Evolutionary conservation across 345 rosid species (phyloP), one percentile per base, ranked within the genome.

Genomic region (Clarkia xantiana): DNA sequence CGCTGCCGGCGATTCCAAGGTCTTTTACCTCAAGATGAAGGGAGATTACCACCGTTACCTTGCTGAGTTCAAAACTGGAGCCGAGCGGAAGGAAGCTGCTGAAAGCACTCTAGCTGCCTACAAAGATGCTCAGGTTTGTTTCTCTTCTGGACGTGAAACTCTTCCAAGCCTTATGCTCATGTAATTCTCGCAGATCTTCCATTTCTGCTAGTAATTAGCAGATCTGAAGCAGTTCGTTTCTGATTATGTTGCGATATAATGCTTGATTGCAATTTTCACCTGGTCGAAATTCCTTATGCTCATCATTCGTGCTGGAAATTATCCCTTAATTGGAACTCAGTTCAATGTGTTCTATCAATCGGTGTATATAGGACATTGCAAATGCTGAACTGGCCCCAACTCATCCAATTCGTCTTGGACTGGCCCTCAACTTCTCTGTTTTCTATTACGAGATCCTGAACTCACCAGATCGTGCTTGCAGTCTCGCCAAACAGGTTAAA

Each of bases 1-100:
- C 15, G 52, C 72, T 4, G 48, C 80, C 1, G 96, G 89, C 46
- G 96, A 86, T 54, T 86, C 96, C 13, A 71, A 80, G 39, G 94
- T 86, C 10, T 86, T 82, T 52, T 86, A 76, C 79, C 65, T 69
- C 60, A 86, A 86, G 54, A 86, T 82, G 59, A 56, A 56, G 45
- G 59, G 59, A 1, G 59, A 56, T 39, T 56, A 56, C 11, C 59
- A 56, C 51, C 13, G 59, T 17, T 56, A 56, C 51, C 20, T 56
- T 40, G 59, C 59, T 13, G 59, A 56, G 59, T 56, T 56, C 25
- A 45, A 45, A 44, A 45, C 59, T 18, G 59, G 51, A 41, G 44
- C 18, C 51, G 51, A 56, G 59, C 40, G 59, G 16, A 56, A 56
- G 43, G 51, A 45, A 10, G 59, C 59, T 16, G 52, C 59, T 13